These are phyloP conservation scores for Chloris gayana DNA, from an alignment of 176 grass and related monocot genomes.

Conservation along the genomic window DNA sequence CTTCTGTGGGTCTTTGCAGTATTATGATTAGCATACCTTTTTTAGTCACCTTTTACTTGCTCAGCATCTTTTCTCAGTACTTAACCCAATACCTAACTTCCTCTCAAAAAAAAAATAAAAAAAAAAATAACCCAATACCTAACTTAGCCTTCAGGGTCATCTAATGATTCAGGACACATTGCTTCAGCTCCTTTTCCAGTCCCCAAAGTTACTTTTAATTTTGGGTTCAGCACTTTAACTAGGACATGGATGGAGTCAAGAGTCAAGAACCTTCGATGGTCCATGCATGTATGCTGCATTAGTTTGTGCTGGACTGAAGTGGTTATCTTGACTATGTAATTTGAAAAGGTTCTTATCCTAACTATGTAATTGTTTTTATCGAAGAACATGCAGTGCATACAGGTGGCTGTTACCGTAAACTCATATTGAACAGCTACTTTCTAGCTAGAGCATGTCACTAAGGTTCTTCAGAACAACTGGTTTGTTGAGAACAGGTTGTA, in stretches of 20 bases:
- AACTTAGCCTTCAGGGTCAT: not conserved
- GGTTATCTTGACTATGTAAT: no score
- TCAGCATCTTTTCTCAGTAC: not conserved
- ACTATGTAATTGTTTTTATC: not conserved
- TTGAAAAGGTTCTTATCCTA: not conserved
- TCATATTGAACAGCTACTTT: not conserved
- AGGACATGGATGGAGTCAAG: not conserved
- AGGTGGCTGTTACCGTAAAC: slow-evolving; percentile 13
- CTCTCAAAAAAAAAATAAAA: no score
- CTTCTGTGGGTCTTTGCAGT: not conserved
- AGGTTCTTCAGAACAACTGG: slow-evolving; percentile 22
- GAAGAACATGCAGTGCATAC: slow-evolving; percentile 29
- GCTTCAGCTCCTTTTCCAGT: not conserved
- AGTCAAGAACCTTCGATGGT: not conserved
- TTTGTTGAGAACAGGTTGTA: slow-evolving; percentile 23
- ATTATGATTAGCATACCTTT: slow-evolving; percentile 23
- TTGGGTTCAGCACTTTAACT: not conserved
- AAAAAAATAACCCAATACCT: not conserved
- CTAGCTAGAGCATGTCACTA: slow-evolving; percentile 2
- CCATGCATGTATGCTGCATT: slow-evolving; percentile 5
- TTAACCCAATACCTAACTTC: not conserved
- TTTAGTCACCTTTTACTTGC: not conserved
- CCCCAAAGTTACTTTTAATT: slow-evolving; percentile 5
- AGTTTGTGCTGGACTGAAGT: not conserved
- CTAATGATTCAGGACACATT: not conserved